phyloP scores from a whole-genome alignment of 352 stramenopile genomes.

The Pythium vanterpoolii region DNA sequence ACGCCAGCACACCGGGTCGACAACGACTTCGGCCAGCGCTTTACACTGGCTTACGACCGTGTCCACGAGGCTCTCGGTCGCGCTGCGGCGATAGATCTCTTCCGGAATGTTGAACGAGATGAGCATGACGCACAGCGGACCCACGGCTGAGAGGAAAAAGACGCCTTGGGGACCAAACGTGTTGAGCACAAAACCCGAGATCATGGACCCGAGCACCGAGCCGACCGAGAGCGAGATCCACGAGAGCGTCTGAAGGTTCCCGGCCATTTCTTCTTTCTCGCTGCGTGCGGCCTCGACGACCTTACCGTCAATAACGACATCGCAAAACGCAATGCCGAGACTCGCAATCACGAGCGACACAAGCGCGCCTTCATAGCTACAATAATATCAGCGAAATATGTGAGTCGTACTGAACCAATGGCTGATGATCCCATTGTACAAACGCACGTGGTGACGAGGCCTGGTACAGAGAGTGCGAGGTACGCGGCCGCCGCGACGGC shows the following conservation, averaged over 20 bases:
- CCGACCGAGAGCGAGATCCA: constrained; percentile 73
- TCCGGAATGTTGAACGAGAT: constrained; percentile 63
- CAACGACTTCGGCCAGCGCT: constrained; percentile 48
- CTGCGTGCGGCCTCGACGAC: constrained; percentile 68
- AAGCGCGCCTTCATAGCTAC: constrained; percentile 45
- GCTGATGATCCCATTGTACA: neutral
- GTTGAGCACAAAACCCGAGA: constrained; percentile 59
- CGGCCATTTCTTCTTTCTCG: constrained; percentile 68
- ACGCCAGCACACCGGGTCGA: constrained; percentile 75
- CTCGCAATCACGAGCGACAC: constrained; percentile 68
- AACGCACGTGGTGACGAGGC: constrained; percentile 50
- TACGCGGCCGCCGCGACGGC: constrained; percentile 54
- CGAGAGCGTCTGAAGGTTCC: constrained; percentile 76
- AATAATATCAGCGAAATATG: neutral
- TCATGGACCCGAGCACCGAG: constrained; percentile 65
- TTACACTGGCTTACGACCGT: constrained; percentile 51
- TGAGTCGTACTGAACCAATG: neutral
- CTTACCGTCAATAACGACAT: constrained; percentile 80
- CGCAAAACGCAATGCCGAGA: constrained; percentile 75
- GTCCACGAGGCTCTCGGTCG: constrained; percentile 38
- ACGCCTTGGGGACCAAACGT: constrained; percentile 58
- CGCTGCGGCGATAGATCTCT: constrained; percentile 30
- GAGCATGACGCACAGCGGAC: constrained; percentile 57
- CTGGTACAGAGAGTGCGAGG: constrained; percentile 53
- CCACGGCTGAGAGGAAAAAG: constrained; percentile 72